Evolutionary conservation across 805 yeast genomes (phyloP), one percentile per base, ranked within the genome.

Genomic region (Yarrowia keelungensis): DNA sequence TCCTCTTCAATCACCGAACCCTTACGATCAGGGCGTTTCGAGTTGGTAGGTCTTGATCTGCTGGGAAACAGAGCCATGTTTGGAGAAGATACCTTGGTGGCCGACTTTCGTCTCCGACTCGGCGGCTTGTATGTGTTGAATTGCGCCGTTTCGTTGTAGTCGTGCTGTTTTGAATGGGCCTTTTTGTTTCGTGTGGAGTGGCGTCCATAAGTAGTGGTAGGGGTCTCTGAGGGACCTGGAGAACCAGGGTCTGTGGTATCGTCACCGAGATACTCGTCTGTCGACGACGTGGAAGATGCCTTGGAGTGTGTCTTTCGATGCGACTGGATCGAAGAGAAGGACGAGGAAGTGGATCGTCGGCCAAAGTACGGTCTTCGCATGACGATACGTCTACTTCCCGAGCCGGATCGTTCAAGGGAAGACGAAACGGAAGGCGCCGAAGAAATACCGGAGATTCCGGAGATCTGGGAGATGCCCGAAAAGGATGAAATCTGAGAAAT

Each of bases 381-480:
- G 16, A 62, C 67, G 2, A 62, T 39, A 3, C 46, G 46, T 46
- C 53, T 65, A 46, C 58, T 43, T 26, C 51, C 67, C n/a, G 51
- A 61, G 9, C 67, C 69, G 12, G 58, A 22, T 53, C 74, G 41
- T 26, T 68, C 61, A 5, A 69, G 15, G n/a, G 68, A 73, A 8
- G 75, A 73, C 15, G 56, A 51, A 12, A 70, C 69, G 8, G 75
- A 73, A 10, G 69, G 69, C 11, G 71, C 71, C 3, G 75, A 72
- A 9, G 75, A 73, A 14, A 72, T 19, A 58, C 71, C 74, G 2
- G 76, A 74, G 45, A 77, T 77, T 5, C 84, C 83, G 0, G 88
- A 84, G 50, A 83, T 81, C 68, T 85, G 88, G 0, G 89, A 85
- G 47, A 81, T 77, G 3, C 82, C 81, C 0, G 86, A 83, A n/a